phyloP scores from a whole-genome alignment of 1,284 basidiomycete genomes.

The Trametes versicolor region DNA sequence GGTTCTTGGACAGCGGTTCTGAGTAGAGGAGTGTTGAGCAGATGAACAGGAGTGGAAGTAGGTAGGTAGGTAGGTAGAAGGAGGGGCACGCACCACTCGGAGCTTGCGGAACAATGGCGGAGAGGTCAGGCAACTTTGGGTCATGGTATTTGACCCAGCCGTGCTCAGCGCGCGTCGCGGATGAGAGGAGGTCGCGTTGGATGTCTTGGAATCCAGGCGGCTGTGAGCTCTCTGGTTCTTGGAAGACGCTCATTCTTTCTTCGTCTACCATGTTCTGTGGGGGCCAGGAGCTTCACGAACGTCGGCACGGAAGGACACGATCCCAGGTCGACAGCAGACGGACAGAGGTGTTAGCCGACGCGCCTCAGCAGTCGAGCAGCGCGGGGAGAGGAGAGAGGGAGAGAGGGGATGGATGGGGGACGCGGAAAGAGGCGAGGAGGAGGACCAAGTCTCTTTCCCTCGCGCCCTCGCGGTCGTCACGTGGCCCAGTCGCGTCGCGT shows the following conservation, averaged over 20 bases:
- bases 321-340: too few relatives aligned
- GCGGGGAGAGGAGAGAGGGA: not conserved
- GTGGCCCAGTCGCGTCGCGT: conserved; percentile 24
- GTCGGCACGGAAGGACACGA: not conserved
- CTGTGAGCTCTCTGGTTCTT: conserved; percentile 19
- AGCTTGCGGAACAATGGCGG: not conserved
- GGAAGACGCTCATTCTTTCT: conserved; percentile 7
- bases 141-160: not conserved
- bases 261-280: conserved; percentile 11
- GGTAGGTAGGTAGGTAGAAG: not conserved
- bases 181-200: not conserved
- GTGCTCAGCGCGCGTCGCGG: not conserved
- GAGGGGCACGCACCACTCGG: not conserved
- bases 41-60: not conserved
- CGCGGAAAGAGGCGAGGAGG: not conserved
- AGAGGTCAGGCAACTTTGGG: not conserved
- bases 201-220: not conserved
- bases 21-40: not conserved
- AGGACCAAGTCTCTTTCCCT: not conserved
- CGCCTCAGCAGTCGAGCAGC: not conserved
- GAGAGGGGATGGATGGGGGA: not conserved
- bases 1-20: not conserved
- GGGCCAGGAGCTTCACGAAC: not conserved
- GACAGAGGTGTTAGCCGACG: not conserved
- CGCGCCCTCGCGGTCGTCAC: conserved; percentile 5